Evolutionary conservation across 306 rosid species (phyloP), one percentile per base, ranked within the genome.

Genomic region (Spatholobus suberectus): DNA sequence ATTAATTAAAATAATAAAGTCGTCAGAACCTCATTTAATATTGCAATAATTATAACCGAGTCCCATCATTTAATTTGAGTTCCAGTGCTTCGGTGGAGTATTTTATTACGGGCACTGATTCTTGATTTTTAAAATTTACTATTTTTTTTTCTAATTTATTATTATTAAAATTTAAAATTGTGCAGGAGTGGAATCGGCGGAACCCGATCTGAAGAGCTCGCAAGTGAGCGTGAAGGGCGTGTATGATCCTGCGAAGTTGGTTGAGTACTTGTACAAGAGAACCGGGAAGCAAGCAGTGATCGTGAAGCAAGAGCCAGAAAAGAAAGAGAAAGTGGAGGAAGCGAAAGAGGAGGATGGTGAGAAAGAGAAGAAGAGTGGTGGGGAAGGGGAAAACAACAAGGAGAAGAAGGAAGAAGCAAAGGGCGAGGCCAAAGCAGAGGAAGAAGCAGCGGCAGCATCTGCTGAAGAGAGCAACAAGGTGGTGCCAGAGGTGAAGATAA

Each of bases 111-210:
- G 7, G 9, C 9, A 24, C 20, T 46, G 59, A 44, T 46, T n/a
- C 8, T 23, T n/a, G 5, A 8, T 7, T 57, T 52, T 6, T 11
- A 5, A 6, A 34, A 65, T 47, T 20, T 3, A 27, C 0, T 13
- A 13, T 20, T 4, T 1, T 11, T 35, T 82, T 20, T 71, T 40
- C n/a, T n/a, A n/a, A n/a, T n/a, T 37, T 23, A 15, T 83, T 47
- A 58, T 79, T 44, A n/a, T 10, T 20, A 9, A n/a, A n/a, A n/a
- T n/a, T 38, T 5, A 5, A 38, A 21, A 52, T 54, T 78, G 2
- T 8, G 62, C 73, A 95, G 99, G 97, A 8, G 99, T 95, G 91
- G 97, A 95, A 82, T 86, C 89, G 24, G 98, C 87, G 0, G 96
- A 91, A 35, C 75, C 99, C 0, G 97, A 95, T 92, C 85, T 93